These are phyloP conservation scores for Populus hybrid DNA, from an alignment of 441 rosid genomes.

Conservation along the genomic window DNA sequence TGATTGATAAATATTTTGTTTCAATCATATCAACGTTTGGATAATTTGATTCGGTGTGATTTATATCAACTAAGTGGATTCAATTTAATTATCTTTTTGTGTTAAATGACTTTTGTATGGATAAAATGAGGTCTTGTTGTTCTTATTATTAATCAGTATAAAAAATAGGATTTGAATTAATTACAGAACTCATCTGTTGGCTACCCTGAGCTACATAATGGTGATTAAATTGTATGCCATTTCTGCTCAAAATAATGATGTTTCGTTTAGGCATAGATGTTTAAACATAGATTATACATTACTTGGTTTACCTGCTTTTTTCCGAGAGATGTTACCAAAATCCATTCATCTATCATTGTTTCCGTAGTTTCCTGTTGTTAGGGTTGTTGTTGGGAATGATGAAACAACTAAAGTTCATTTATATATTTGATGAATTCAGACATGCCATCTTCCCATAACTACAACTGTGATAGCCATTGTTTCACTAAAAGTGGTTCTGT, in stretches of 20 bases:
- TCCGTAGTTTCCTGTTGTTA: not conserved
- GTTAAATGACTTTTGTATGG: no score
- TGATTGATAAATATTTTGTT: slow-evolving; percentile 7
- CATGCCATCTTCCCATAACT: not conserved
- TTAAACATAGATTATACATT: not conserved
- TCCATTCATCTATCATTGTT: not conserved
- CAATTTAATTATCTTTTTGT: no score
- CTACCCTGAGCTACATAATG: not conserved
- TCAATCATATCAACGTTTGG: not conserved
- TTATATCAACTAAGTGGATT: not conserved
- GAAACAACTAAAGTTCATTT: not conserved
- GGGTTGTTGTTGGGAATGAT: not conserved
- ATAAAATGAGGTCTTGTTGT: no score
- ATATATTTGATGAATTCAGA: not conserved
- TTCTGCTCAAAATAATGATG: not conserved
- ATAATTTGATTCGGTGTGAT: not conserved
- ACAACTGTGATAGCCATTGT: not conserved
- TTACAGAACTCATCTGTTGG: not conserved
- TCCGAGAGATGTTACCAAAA: no score
- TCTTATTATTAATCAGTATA: no score
- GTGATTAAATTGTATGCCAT: not conserved
- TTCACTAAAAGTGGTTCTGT: not conserved
- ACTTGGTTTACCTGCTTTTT: not conserved
- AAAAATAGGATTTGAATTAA: not conserved
- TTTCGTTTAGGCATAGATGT: not conserved